Conservation (phyloP, 441 rosid genomes). For the Capsella rubella region DNA sequence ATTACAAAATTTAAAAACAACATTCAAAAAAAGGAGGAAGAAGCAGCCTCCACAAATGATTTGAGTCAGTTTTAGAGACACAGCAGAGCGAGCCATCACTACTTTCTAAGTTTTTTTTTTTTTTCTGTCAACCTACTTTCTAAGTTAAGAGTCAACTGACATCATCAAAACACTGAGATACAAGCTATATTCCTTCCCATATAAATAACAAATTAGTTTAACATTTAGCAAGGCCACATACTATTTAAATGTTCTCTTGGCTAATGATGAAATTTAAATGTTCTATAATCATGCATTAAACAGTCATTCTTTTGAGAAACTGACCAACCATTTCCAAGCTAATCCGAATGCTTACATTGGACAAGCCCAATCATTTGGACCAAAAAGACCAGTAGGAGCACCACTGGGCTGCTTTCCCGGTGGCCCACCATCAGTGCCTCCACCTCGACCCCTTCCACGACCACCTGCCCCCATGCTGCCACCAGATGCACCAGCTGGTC, state of each 20-base stretch:
- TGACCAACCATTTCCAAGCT: neutral
- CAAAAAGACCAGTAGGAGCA: conserved; percentile 85
- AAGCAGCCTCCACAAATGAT: neutral
- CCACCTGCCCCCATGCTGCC: conserved; percentile 77
- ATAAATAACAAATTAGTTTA: neutral
- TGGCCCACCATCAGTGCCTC: conserved; percentile 54
- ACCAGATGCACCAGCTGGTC: conserved; percentile 89
- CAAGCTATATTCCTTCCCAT: neutral
- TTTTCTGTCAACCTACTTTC: too few species aligned
- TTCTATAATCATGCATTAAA: conserved; percentile 1
- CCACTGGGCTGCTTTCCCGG: conserved; percentile 58
- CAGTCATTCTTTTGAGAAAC: neutral
- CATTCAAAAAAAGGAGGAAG: neutral
- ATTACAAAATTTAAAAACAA: neutral
- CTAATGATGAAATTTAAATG: neutral
- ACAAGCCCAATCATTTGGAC: conserved; percentile 99
- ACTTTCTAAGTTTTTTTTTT: neutral
- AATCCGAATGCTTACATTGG: conserved; percentile 77
- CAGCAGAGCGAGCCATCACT: neutral
- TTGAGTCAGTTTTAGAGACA: neutral
- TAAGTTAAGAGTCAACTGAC: neutral
- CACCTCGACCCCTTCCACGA: conserved; percentile 86
- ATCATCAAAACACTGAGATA: conserved; percentile 14
- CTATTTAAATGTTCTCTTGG: neutral
- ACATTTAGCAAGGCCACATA: neutral